Evolutionary conservation across 768 basidiomycete genomes (phyloP).

Genomic region (Xanthoconium stramineum): DNA sequence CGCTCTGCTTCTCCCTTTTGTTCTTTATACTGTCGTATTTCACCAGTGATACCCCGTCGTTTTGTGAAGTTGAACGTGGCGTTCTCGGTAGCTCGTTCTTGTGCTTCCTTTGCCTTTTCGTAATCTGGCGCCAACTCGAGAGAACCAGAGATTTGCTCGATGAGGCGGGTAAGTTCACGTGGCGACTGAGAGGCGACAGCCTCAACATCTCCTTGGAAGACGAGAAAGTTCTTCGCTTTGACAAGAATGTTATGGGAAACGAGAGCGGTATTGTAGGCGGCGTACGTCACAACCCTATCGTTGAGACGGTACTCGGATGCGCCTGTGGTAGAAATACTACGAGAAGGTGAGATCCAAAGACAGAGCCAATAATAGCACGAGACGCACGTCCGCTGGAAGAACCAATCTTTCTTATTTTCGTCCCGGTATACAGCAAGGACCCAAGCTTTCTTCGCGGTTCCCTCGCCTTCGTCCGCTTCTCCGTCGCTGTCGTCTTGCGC

Average conservation of each 20-base stretch:
- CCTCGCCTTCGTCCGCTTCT: slow-evolving; percentile 60
- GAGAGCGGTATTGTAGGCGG: slow-evolving; percentile 85
- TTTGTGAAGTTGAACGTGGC: slow-evolving; percentile 95
- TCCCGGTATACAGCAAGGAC: slow-evolving; percentile 91
- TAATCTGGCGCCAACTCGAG: slow-evolving; percentile 87
- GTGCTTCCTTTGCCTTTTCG: slow-evolving; percentile 81
- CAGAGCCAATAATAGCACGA: background rate
- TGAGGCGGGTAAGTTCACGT: slow-evolving; percentile 81
- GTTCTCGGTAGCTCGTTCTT: slow-evolving; percentile 89
- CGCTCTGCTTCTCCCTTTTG: slow-evolving; percentile 91
- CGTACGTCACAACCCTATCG: slow-evolving; percentile 74
- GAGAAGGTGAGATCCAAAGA: background rate
- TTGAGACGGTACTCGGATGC: slow-evolving; percentile 92
- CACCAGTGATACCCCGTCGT: slow-evolving; percentile 87
- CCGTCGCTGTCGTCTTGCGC: slow-evolving; percentile 49
- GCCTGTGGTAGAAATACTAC: slow-evolving; percentile 83
- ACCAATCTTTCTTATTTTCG: slow-evolving; percentile 74
- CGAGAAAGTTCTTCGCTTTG: slow-evolving; percentile 98
- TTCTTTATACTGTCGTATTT: slow-evolving; percentile 97
- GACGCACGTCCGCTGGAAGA: slow-evolving; percentile 88
- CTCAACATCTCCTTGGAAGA: slow-evolving; percentile 99
- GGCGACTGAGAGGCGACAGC: slow-evolving; percentile 94
- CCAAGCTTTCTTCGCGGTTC: slow-evolving; percentile 91
- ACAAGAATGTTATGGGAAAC: slow-evolving; percentile 92
- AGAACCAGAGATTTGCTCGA: slow-evolving; percentile 95